A percentile compares a stretch with the other conserved stretches of the same genome.
Evolutionary conservation across 257 asterid species (phyloP).

Genomic region (Scutellaria baicalensis): DNA sequence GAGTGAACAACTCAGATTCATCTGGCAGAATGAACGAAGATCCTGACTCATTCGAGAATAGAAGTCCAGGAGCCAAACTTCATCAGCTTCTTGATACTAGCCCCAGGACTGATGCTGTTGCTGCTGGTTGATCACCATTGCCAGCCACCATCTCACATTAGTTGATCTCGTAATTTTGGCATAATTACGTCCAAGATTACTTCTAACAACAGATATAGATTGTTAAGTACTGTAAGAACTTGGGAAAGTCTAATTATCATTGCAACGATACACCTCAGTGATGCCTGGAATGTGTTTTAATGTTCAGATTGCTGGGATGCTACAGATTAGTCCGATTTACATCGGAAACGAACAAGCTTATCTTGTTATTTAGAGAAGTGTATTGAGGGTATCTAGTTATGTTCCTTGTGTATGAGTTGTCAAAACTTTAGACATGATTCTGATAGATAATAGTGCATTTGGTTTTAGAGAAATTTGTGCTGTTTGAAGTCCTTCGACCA

Average conservation of each 20-base stretch:
- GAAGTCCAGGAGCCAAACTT: conserved; percentile 61
- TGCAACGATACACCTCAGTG: conserved; percentile 29
- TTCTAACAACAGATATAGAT: conserved; percentile 53
- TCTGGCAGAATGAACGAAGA: conserved; percentile 36
- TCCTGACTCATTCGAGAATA: conserved; percentile 34
- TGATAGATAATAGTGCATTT: background rate
- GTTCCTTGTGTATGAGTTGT: conserved; percentile 2
- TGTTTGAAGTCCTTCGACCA: conserved; percentile 13
- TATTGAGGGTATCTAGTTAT: conserved; percentile 8
- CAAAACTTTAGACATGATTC: background rate
- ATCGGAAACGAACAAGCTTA: conserved; percentile 4
- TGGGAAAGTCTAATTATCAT: conserved; percentile 19
- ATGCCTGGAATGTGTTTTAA: conserved; percentile 53
- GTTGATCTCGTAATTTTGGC: conserved; percentile 53
- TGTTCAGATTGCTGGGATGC: conserved; percentile 45
- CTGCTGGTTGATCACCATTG: conserved; percentile 52
- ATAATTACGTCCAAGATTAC: conserved; percentile 58
- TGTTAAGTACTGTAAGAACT: conserved; percentile 17
- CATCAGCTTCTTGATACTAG: conserved; percentile 70
- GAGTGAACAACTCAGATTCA: conserved; percentile 64
- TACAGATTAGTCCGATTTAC: conserved; percentile 15
- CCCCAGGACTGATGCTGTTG: conserved; percentile 79
- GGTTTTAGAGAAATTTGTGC: background rate
- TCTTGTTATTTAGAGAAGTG: conserved; percentile 7
- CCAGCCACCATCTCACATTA: background rate